These are phyloP conservation scores for Ophioceras dolichostomum DNA, from an alignment of 2,329 filamentous ascomycete species.

Conservation along the genomic window DNA sequence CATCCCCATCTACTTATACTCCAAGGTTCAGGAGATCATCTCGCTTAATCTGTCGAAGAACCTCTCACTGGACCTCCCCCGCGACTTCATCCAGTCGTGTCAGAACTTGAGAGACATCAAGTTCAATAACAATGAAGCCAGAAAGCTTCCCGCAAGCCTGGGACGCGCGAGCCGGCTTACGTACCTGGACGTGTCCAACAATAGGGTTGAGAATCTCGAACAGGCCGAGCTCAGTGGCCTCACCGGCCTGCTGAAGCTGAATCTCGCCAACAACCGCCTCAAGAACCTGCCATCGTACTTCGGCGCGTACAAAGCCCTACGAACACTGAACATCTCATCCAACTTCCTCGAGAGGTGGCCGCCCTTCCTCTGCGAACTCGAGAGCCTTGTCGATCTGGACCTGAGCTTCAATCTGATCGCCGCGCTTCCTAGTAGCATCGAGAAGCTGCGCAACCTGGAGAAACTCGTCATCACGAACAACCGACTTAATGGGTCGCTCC, in stretches of 20 bases:
- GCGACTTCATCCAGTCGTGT: constrained; percentile 93
- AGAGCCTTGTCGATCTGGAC: constrained; percentile 80
- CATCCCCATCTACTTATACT: constrained; percentile 89
- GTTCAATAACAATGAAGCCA: constrained; percentile 87
- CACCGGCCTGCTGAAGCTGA: constrained; percentile 71
- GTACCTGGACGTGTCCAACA: constrained; percentile 90
- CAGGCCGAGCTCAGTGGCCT: constrained; percentile 70
- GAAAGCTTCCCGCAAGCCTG: constrained; percentile 73
- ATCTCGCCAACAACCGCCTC: constrained; percentile 86
- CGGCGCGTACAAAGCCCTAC: constrained; percentile 62
- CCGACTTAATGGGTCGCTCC: constrained; percentile 63
- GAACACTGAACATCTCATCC: constrained; percentile 84
- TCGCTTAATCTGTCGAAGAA: constrained; percentile 91
- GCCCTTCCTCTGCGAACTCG: constrained; percentile 68
- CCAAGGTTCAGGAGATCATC: constrained; percentile 83
- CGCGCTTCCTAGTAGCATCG: constrained; percentile 64
- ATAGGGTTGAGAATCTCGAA: constrained; percentile 76
- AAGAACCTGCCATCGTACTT: constrained; percentile 72
- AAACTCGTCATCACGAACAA: constrained; percentile 95
- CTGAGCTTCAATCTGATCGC: constrained; percentile 92
- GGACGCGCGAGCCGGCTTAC: constrained; percentile 71
- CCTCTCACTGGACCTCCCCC: constrained; percentile 80
- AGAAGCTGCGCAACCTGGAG: constrained; percentile 67
- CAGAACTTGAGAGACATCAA: constrained; percentile 88
- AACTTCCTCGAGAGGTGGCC: constrained; percentile 84